phyloP scores from a whole-genome alignment of 2,329 filamentous ascomycete genomes.

The Chaetoscypha palmicola region DNA sequence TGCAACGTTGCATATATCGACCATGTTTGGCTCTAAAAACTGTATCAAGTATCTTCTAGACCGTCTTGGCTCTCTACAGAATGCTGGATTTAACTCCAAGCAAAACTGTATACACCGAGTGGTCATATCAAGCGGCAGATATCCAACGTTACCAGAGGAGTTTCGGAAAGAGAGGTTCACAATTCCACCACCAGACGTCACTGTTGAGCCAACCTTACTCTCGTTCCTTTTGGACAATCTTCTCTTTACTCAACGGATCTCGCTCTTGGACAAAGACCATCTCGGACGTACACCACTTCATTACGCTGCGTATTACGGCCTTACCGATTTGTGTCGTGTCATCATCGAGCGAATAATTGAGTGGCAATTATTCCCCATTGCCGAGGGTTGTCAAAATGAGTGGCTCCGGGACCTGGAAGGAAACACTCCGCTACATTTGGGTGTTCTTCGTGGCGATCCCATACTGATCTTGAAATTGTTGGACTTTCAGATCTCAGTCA shows the following conservation, averaged over 20 bases:
- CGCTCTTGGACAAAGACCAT: neutral
- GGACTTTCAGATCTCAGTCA: neutral
- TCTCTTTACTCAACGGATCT: neutral
- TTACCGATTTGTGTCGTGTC: neutral
- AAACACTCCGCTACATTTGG: neutral
- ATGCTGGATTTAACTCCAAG: neutral
- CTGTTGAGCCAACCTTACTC: neutral
- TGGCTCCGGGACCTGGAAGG: neutral
- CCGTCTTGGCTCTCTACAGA: neutral
- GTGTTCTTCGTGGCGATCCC: neutral
- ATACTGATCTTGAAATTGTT: neutral
- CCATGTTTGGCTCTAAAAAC: neutral
- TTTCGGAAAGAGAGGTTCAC: no score
- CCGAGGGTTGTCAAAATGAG: neutral
- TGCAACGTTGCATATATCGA: neutral
- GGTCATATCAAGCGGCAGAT: neutral
- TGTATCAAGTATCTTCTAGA: neutral
- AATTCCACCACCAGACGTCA: no score
- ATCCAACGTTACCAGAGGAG: neutral
- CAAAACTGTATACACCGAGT: neutral
- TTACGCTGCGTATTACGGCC: slow-evolving; percentile 1
- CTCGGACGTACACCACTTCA: neutral
- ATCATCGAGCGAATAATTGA: neutral
- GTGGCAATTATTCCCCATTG: neutral
- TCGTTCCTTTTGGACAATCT: neutral